Conservation (phyloP, 331 rosid species). For the Malus hybrid region DNA sequence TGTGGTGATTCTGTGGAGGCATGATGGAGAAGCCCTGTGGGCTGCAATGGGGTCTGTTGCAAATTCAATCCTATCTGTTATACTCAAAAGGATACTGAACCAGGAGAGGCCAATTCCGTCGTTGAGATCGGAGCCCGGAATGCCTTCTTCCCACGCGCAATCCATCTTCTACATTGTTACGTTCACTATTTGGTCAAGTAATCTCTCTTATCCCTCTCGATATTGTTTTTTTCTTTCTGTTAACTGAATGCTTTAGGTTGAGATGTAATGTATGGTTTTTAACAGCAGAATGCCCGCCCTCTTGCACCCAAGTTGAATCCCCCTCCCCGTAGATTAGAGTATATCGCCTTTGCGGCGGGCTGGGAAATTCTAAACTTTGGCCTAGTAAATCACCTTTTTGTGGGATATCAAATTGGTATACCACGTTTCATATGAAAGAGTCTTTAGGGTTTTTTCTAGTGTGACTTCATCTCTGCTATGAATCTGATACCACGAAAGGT, state of each 20-base stretch:
- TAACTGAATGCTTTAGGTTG: background rate
- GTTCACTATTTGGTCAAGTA: constrained; percentile 55
- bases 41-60: constrained; percentile 58
- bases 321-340: no score
- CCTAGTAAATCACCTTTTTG: background rate
- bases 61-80: constrained; percentile 43
- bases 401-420: background rate
- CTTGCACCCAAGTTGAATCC: no score
- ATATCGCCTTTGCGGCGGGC: no score
- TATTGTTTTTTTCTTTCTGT: background rate
- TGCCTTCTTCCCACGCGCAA: constrained; percentile 93
- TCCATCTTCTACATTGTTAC: constrained; percentile 55
- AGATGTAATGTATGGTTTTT: background rate
- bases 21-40: constrained; percentile 82
- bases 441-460: background rate
- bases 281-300: no score
- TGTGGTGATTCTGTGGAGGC: constrained; percentile 58
- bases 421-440: background rate
- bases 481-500: background rate
- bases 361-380: no score
- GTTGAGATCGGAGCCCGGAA: constrained; percentile 77
- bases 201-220: constrained; percentile 12
- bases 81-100: constrained; percentile 57
- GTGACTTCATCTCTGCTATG: background rate
- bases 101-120: constrained; percentile 72